These are phyloP conservation scores for Ophiostoma himal-ulmi DNA, from an alignment of 2,329 filamentous ascomycete genomes.

Conservation along the genomic window DNA sequence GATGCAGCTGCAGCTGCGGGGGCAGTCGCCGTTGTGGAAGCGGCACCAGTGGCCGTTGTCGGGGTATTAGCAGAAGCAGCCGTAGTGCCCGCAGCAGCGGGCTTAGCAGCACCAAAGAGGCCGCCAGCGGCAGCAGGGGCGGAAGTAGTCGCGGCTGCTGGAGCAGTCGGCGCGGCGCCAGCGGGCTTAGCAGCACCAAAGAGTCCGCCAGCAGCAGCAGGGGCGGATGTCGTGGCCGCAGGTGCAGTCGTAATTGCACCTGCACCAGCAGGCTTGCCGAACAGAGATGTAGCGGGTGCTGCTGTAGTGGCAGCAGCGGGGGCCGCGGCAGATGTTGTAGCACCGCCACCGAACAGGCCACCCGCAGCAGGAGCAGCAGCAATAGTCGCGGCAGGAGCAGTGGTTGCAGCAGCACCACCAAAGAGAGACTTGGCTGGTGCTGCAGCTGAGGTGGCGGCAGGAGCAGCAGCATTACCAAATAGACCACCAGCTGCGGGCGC, in stretches of 20 bases:
- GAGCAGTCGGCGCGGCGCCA: background rate
- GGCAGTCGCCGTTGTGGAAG: conserved; percentile 34
- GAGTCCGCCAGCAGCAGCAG: conserved; percentile 12
- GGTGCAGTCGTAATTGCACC: conserved; percentile 9
- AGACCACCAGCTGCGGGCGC: conserved; percentile 1
- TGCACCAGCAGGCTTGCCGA: conserved; percentile 14
- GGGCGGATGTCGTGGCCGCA: background rate
- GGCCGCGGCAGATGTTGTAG: background rate
- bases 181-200: conserved; percentile 17
- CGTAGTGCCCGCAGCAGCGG: conserved; percentile 26
- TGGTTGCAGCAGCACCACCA: background rate
- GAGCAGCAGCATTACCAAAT: background rate
- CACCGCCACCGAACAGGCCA: background rate
- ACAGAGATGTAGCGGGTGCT: conserved; percentile 6
- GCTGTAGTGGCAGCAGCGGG: background rate
- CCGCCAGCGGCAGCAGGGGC: conserved; percentile 13
- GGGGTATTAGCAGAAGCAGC: conserved; percentile 30
- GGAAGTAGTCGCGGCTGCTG: conserved; percentile 12
- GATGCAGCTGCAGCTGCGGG: conserved; percentile 29
- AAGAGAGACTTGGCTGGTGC: background rate
- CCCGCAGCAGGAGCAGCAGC: background rate
- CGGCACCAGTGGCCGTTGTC: conserved; percentile 27
- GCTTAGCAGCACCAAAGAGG: conserved; percentile 18
- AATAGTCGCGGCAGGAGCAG: background rate
- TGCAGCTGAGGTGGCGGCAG: background rate